These are phyloP conservation scores for Colletotrichum musae DNA, from an alignment of 2,329 filamentous ascomycete genomes.

Conservation along the genomic window DNA sequence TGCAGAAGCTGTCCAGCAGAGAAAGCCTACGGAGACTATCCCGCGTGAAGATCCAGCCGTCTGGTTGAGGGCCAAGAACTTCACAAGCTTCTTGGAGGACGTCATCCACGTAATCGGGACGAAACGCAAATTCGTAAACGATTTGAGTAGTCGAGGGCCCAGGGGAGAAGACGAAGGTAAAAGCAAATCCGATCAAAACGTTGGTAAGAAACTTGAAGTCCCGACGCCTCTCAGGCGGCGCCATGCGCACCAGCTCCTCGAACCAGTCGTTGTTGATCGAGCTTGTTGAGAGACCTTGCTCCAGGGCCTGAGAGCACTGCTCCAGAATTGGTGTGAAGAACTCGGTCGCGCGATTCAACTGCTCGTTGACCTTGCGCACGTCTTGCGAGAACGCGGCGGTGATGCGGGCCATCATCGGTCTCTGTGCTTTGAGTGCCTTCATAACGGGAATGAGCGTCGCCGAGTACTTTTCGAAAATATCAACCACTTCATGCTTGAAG, in stretches of 20 bases:
- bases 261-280: conserved; percentile 27
- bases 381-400: conserved; percentile 28
- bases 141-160: conserved; percentile 33
- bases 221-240: conserved; percentile 20
- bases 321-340: conserved; percentile 28
- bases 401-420: conserved; percentile 33
- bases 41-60: conserved; percentile 24
- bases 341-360: conserved; percentile 11
- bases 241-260: conserved; percentile 29
- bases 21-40: conserved; percentile 25
- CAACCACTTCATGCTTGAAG: conserved; percentile 22
- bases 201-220: conserved; percentile 37
- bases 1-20: conserved; percentile 36
- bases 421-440: conserved; percentile 33
- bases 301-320: conserved; percentile 11
- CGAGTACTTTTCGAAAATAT: conserved; percentile 31
- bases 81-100: conserved; percentile 24
- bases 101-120: conserved; percentile 18
- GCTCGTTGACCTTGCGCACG: conserved; percentile 26
- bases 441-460: conserved; percentile 31
- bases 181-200: conserved; percentile 34
- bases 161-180: conserved; percentile 33
- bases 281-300: background rate
- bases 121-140: conserved; percentile 38
- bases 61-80: conserved; percentile 7